Conservation (phyloP, 345 rosid species). For the Draba incana region DNA sequence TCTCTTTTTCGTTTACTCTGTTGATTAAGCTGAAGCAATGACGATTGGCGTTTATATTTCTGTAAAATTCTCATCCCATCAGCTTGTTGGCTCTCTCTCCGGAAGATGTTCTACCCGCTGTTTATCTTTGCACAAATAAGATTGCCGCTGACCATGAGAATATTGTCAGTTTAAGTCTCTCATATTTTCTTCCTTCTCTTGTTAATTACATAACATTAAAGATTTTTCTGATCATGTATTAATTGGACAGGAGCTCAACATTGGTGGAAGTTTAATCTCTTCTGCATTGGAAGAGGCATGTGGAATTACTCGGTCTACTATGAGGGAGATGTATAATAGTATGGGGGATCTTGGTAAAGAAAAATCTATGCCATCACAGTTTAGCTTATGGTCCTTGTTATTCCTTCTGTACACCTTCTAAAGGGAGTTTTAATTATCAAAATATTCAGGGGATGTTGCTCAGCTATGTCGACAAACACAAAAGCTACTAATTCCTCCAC, state of each 20-base stretch:
- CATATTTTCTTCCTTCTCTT: neutral
- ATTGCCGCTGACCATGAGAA: conserved; percentile 89
- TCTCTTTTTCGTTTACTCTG: neutral
- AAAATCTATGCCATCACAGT: neutral
- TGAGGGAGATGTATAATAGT: conserved; percentile 76
- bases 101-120: conserved; percentile 81
- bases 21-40: conserved; percentile 24
- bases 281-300: conserved; percentile 91
- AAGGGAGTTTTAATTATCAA: neutral
- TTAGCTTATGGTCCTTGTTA: conserved; percentile 16
- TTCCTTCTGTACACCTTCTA: conserved; percentile 17
- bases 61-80: conserved; percentile 37
- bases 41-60: conserved; percentile 12
- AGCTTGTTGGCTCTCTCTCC: conserved; percentile 89
- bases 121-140: conserved; percentile 87
- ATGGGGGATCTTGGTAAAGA: conserved; percentile 85
- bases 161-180: conserved; percentile 50
- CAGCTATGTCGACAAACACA: conserved; percentile 86
- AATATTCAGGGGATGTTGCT: conserved; percentile 83
- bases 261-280: conserved; percentile 80
- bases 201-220: neutral
- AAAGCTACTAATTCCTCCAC: conserved; percentile 71
- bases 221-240: conserved; percentile 18
- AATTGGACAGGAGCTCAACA: conserved; percentile 69
- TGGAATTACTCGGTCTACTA: conserved; percentile 67